Percentiles rank a stretch among this genome's conserved stretches.
Evolutionary conservation across 2,329 filamentous ascomycete species (phyloP).

Genomic region (Claviceps cyperi): DNA sequence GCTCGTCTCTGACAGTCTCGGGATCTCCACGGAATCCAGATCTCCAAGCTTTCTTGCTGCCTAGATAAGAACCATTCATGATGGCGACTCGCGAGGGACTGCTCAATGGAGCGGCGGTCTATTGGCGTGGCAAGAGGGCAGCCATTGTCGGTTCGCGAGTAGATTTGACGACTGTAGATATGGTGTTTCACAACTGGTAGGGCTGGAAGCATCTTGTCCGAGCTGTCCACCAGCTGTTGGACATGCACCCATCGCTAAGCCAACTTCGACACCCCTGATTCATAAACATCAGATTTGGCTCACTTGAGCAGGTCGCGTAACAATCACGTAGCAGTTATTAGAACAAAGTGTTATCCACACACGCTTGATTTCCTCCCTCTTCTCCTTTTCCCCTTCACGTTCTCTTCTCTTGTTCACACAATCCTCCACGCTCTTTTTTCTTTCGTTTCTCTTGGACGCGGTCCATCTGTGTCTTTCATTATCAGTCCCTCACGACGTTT

Average conservation of each 20-base stretch:
- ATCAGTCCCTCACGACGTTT: neutral
- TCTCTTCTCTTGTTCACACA: neutral
- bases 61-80: neutral
- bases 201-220: neutral
- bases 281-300: constrained; percentile 1
- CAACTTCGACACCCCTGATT: neutral
- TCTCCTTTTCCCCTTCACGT: neutral
- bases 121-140: neutral
- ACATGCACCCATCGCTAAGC: neutral
- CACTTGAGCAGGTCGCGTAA: constrained; percentile 1
- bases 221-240: constrained; percentile 5
- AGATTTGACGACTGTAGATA: neutral
- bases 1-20: neutral
- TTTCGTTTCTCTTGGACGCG: neutral
- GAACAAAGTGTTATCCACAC: neutral
- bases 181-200: neutral
- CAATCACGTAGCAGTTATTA: neutral
- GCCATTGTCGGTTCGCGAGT: neutral
- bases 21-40: neutral
- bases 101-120: too few species aligned
- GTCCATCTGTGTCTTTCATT: neutral
- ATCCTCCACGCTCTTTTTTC: constrained; percentile 1
- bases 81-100: neutral
- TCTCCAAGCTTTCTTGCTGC: neutral
- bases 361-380: neutral